Base-by-base conservation (phyloP, 805 yeast genomes). In the Monosporozyma yasuniensis region DNA sequence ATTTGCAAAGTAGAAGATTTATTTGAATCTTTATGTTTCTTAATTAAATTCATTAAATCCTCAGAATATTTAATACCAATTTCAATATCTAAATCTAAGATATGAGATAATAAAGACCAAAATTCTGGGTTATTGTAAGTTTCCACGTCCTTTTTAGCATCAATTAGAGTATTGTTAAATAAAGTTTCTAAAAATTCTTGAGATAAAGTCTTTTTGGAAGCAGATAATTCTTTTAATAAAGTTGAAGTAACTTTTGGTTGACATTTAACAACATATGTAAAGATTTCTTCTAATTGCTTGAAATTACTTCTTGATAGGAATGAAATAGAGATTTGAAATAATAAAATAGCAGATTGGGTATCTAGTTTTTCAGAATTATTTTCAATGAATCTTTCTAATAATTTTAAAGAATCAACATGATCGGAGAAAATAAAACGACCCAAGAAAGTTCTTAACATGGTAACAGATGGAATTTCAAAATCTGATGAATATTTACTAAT, bases 41-140 rank as follows among this genome's bases (percentile, higher is more conserved):
- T 32, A 3, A 63, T 49, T 14, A 58, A 18, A 6, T 47, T 48
- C 56, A 60, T 49, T 11, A 61, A 37, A 18, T 6, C 30, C 1
- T 42, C 32, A n/a, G 72, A 58, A 50, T 73, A 71, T 25, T 72
- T 63, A 14, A 77, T 66, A n/a, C 83, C 82, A 47, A 83, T 67
- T 50, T 80, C 84, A 3, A 79, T 70, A 61, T 83, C 84, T 48
- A 82, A 70, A 25, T 70, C 70, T 12, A 83, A 58, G 3, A 83
- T 65, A 34, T 75, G 68, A 1, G 64, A 67, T 3, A 83, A 61
- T 48, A 84, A 63, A 1, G 58, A 55, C 78, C 80, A 77, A 50
- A 74, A 72, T 6, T 41, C 28, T 22, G 50, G 50, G 10, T 42
- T 38, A 10, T 28, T n/a, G 4, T 39, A 25, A 2, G 46, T 25